phyloP scores from a whole-genome alignment of 305 asterid species.

The Salvia sclarea region DNA sequence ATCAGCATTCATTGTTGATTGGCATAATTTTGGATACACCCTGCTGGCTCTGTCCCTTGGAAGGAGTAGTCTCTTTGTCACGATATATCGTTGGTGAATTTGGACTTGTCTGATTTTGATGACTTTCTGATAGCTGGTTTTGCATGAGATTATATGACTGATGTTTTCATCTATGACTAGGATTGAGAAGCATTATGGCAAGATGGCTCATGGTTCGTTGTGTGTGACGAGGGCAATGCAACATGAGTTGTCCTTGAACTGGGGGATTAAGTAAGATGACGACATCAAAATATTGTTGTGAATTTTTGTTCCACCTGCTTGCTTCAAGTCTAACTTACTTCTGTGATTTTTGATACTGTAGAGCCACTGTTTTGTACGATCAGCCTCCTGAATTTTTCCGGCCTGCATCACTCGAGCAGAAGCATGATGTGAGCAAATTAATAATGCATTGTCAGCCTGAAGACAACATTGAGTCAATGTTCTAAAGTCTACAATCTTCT shows the following conservation, averaged over 20 bases:
- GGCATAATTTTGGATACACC: slow-evolving; percentile 99
- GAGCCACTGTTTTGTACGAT: slow-evolving; percentile 92
- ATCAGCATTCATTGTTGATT: slow-evolving; percentile 76
- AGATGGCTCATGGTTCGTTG: slow-evolving; percentile 85
- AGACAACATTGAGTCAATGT: slow-evolving; percentile 27
- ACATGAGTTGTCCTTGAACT: slow-evolving; percentile 74
- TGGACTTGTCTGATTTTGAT: slow-evolving; percentile 17
- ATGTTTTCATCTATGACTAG: slow-evolving; percentile 47
- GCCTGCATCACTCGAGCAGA: slow-evolving; percentile 76
- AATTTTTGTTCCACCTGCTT: slow-evolving; percentile 8
- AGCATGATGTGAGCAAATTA: slow-evolving; percentile 66
- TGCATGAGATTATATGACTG: slow-evolving; percentile 15
- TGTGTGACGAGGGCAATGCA: slow-evolving; percentile 98
- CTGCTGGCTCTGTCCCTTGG: slow-evolving; percentile 86
- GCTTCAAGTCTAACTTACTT: slow-evolving; percentile 3
- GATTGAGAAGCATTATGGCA: slow-evolving; percentile 89
- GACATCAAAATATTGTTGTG: slow-evolving; percentile 12
- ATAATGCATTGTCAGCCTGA: slow-evolving; percentile 23
- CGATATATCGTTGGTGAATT: slow-evolving; percentile 71
- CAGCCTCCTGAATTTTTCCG: slow-evolving; percentile 94
- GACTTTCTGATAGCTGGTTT: slow-evolving; percentile 25
- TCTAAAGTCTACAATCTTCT: slow-evolving; percentile 41
- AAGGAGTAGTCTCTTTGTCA: slow-evolving; percentile 72
- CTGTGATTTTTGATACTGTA: slow-evolving; percentile 34
- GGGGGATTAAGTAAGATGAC: slow-evolving; percentile 78